Evolutionary conservation across 352 stramenopile genomes (phyloP).

Genomic region (Phytophthora ramorum): DNA sequence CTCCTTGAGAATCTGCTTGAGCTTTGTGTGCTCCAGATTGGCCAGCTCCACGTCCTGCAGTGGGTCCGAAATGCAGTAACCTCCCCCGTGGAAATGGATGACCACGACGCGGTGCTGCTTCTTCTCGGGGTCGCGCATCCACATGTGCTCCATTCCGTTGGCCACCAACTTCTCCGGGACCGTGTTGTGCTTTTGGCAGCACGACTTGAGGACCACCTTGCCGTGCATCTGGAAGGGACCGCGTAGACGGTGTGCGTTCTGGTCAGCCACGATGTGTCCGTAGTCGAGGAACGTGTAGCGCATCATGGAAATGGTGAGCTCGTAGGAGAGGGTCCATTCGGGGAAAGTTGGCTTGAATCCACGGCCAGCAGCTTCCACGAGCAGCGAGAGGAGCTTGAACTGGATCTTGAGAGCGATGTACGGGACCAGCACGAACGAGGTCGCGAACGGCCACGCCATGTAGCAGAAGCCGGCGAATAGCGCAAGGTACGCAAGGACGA

Average conservation of each 20-base stretch:
- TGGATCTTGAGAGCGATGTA: conserved; percentile 39
- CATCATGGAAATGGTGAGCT: conserved; percentile 43
- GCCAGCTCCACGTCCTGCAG: conserved; percentile 39
- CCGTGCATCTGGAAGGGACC: conserved; percentile 33
- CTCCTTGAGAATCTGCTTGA: conserved; percentile 30
- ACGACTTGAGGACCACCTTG: conserved; percentile 33
- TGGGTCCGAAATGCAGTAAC: conserved; percentile 43
- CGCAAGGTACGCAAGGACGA: conserved; percentile 10
- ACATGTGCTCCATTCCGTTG: conserved; percentile 52
- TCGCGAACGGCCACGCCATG: conserved; percentile 26
- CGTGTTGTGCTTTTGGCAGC: conserved; percentile 26
- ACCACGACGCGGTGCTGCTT: conserved; percentile 43
- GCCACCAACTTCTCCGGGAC: conserved; percentile 29
- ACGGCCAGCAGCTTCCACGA: conserved; percentile 14
- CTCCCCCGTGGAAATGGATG: conserved; percentile 56
- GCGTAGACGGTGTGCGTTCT: conserved; percentile 39
- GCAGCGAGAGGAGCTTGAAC: conserved; percentile 28
- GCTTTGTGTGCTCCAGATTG: conserved; percentile 29
- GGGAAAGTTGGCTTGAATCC: conserved; percentile 41
- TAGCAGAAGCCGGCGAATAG: conserved; percentile 23
- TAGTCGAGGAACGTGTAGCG: conserved; percentile 46
- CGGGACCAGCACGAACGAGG: conserved; percentile 27
- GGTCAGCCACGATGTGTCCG: conserved; percentile 36
- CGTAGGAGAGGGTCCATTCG: conserved; percentile 48
- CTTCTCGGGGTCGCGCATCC: conserved; percentile 33